Evolutionary conservation across 2,329 filamentous ascomycete species (phyloP).

Genomic region (Colletotrichum magnum): DNA sequence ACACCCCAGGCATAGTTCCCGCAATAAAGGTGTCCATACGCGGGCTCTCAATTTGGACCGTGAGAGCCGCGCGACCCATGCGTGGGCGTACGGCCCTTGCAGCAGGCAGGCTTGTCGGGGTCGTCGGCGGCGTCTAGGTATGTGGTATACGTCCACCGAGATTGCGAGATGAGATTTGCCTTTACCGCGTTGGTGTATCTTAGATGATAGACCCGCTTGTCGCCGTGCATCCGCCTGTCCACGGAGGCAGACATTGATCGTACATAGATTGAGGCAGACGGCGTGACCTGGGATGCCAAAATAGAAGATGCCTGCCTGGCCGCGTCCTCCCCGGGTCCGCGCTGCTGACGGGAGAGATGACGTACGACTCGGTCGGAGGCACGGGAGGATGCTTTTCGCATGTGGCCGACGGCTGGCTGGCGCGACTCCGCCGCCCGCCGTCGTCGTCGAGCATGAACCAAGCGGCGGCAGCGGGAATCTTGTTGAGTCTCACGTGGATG

Average conservation of each 20-base stretch:
- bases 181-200: slow-evolving; percentile 1
- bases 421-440: slow-evolving; percentile 32
- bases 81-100: slow-evolving; percentile 33
- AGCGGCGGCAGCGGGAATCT: slow-evolving; percentile 31
- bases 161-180: slow-evolving; percentile 22
- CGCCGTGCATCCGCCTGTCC: slow-evolving; percentile 1
- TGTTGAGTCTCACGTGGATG: slow-evolving; percentile 38
- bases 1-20: slow-evolving; percentile 31
- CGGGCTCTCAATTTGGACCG: slow-evolving; percentile 37
- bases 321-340: slow-evolving; percentile 2
- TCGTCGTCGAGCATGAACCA: slow-evolving; percentile 32
- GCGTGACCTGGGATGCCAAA: slow-evolving; percentile 5
- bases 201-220: not conserved
- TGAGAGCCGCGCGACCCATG: slow-evolving; percentile 36
- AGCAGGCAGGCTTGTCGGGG: slow-evolving; percentile 16
- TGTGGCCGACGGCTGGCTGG: slow-evolving; percentile 21
- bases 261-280: not conserved
- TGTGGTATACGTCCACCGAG: slow-evolving; percentile 1
- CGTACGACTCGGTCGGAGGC: slow-evolving; percentile 33
- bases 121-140: slow-evolving; percentile 10
- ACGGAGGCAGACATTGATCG: not conserved
- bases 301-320: slow-evolving; percentile 40
- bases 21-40: slow-evolving; percentile 26
- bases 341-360: slow-evolving; percentile 38
- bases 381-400: slow-evolving; percentile 20